Conservation (phyloP, 148 eudicot genomes). For the Drosera capensis region DNA sequence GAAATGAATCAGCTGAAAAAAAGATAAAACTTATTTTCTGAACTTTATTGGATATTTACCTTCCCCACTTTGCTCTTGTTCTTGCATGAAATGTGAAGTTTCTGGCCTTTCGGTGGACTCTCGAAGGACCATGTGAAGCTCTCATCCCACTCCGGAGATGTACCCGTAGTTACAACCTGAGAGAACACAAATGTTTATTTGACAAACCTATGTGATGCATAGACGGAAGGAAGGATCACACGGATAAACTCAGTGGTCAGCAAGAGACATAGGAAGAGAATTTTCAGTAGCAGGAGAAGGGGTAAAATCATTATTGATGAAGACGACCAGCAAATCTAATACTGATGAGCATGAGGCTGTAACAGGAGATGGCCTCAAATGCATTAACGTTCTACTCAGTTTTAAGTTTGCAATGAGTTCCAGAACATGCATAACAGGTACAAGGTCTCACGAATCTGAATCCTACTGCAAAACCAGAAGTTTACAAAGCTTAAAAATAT, state of each 20-base stretch:
- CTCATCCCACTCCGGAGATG: conserved; percentile 94
- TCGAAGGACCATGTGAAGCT: conserved; percentile 91
- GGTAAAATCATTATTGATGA: too few relatives aligned
- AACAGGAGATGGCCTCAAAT: too few relatives aligned
- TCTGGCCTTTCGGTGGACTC: conserved; percentile 98
- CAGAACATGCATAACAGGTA: too few relatives aligned
- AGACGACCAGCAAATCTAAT: too few relatives aligned
- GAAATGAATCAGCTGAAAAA: background rate
- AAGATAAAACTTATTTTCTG: background rate
- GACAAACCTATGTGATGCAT: background rate
- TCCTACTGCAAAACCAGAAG: too few relatives aligned
- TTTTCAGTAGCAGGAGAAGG: too few relatives aligned
- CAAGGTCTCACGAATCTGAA: too few relatives aligned
- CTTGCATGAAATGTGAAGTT: conserved; percentile 95
- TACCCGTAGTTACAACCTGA: conserved; percentile 88
- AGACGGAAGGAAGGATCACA: background rate
- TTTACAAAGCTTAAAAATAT: too few relatives aligned
- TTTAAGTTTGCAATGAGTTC: too few relatives aligned
- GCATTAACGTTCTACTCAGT: too few relatives aligned
- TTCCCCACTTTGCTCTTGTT: conserved; percentile 99
- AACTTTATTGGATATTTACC: conserved; percentile 24
- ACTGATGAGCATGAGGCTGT: too few relatives aligned
- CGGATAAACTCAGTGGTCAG: conserved; percentile 1
- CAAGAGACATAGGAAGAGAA: too few relatives aligned
- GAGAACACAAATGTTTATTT: background rate